Evolutionary conservation across 306 rosid species (phyloP), one percentile per base, ranked within the genome.

Genomic region (Sechiopsis laciniata): DNA sequence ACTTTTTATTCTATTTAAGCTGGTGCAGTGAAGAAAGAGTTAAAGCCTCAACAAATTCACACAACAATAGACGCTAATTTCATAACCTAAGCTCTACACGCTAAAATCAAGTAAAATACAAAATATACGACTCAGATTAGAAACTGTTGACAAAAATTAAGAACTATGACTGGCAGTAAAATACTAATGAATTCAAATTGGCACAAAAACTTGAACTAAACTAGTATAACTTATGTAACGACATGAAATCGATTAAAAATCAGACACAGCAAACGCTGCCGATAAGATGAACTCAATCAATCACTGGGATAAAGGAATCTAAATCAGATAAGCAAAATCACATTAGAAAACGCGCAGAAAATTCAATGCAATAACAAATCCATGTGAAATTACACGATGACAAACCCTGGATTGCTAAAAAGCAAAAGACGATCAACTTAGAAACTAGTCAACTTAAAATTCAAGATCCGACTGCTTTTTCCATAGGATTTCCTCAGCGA

Each of bases 1-100:
- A 12, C 0, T 10, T 11, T 48, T 13, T 40, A 20, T 16, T 20
- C 20, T 21, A 46, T 68, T 48, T 19, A 66, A 21, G 12, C 73
- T 68, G 14, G 7, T 45, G 32, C 16, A 21, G n/a, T 11, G 35
- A 10, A 11, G 35, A 19, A n/a, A n/a, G n/a, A n/a, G 55, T 66
- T 66, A 45, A 66, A 22, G 42, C 19, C 57, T 68, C 73, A 13
- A 68, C 57, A 68, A 52, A 14, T 68, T 66, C 12, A 48, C 42
- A 48, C 6, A 16, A 22, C 21, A 8, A 21, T 20, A 20, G 32
- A 66, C 42, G 57, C 11, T 0, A 13, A 15, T 68, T 2, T 22
- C 56, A 68, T 68, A 48, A 68, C 24, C 19, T 46, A 21, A 12
- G 71, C 40, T 65, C 16, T 65, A 5, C 71, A 40, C 29, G 4